These are phyloP conservation scores for Aspergillus melleus DNA, from an alignment of 2,329 filamentous ascomycete species.

Conservation along the genomic window DNA sequence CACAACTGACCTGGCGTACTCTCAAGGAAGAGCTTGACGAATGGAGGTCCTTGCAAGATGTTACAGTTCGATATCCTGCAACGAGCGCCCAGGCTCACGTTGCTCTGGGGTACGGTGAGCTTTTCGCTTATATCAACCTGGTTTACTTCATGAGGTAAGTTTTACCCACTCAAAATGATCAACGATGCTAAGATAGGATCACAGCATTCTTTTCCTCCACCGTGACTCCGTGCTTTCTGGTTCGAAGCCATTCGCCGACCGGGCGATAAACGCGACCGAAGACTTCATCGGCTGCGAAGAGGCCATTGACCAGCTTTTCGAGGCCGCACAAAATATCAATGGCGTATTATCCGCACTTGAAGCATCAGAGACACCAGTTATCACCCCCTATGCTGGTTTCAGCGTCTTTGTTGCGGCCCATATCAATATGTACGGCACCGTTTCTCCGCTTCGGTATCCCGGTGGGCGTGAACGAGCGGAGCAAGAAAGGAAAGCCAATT, in stretches of 20 bases:
- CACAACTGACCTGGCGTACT: conserved; percentile 28
- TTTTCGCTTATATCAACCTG: conserved; percentile 41
- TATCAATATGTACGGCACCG: conserved; percentile 41
- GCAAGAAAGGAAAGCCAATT: conserved; percentile 32
- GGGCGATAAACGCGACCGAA: conserved; percentile 14
- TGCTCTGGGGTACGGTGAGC: conserved; percentile 35
- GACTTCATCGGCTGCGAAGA: conserved; percentile 10
- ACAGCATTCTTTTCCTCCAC: conserved; percentile 36
- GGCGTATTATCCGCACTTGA: conserved; percentile 32
- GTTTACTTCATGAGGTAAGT: conserved; percentile 39
- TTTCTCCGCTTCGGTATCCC: conserved; percentile 33
- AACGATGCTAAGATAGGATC: not conserved
- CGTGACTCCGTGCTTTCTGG: conserved; percentile 35
- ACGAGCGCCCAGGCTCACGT: conserved; percentile 38
- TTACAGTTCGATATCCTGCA: conserved; percentile 33
- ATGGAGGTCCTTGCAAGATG: conserved; percentile 36
- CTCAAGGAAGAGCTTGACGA: conserved; percentile 37
- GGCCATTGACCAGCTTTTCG: conserved; percentile 33
- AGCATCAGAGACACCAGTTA: conserved; percentile 31
- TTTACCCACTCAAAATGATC: not conserved
- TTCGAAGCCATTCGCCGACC: conserved; percentile 26
- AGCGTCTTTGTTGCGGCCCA: conserved; percentile 40
- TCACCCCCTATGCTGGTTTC: conserved; percentile 40
- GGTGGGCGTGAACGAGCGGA: conserved; percentile 33
- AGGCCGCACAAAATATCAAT: conserved; percentile 34